Evolutionary conservation across 2,329 filamentous ascomycete genomes (phyloP).

Genomic region (Aureobasidium zeae): DNA sequence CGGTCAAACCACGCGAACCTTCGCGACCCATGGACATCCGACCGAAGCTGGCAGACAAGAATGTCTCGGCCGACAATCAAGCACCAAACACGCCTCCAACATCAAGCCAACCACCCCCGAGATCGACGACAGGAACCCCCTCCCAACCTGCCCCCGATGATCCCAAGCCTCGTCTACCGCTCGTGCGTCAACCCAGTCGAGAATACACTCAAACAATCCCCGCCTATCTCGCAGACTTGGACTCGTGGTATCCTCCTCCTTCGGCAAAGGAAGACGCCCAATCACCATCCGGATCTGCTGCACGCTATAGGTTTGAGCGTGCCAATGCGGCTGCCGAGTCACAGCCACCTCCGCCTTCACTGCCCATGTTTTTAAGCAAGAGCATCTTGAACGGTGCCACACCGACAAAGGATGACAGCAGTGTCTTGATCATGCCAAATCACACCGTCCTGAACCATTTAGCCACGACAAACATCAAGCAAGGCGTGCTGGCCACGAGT

Average conservation of each 20-base stretch:
- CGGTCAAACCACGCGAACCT: constrained; percentile 9
- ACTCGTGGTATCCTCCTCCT: constrained; percentile 46
- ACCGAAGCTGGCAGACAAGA: constrained; percentile 13
- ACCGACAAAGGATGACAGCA: constrained; percentile 95
- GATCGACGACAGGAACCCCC: constrained; percentile 5
- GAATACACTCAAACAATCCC: constrained; percentile 68
- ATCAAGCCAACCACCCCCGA: constrained; percentile 16
- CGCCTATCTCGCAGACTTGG: constrained; percentile 75
- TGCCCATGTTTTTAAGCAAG: constrained; percentile 87
- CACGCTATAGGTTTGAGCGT: constrained; percentile 49
- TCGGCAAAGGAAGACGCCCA: constrained; percentile 10
- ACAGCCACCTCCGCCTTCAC: constrained; percentile 69
- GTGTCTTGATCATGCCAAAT: constrained; percentile 92
- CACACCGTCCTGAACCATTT: constrained; percentile 95
- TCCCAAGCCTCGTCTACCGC: constrained; percentile 8
- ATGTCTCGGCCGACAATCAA: constrained; percentile 14
- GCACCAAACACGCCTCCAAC: constrained; percentile 20
- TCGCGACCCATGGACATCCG: constrained; percentile 22
- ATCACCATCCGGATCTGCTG: constrained; percentile 5
- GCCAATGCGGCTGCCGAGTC: constrained; percentile 68
- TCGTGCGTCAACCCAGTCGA: constrained; percentile 13
- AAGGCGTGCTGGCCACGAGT: constrained; percentile 87
- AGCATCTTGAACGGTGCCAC: constrained; percentile 87
- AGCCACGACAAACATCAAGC: constrained; percentile 96
- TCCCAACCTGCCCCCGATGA: neutral